phyloP scores from a whole-genome alignment of 495 filamentous ascomycete genomes.

The Podospora comata region DNA sequence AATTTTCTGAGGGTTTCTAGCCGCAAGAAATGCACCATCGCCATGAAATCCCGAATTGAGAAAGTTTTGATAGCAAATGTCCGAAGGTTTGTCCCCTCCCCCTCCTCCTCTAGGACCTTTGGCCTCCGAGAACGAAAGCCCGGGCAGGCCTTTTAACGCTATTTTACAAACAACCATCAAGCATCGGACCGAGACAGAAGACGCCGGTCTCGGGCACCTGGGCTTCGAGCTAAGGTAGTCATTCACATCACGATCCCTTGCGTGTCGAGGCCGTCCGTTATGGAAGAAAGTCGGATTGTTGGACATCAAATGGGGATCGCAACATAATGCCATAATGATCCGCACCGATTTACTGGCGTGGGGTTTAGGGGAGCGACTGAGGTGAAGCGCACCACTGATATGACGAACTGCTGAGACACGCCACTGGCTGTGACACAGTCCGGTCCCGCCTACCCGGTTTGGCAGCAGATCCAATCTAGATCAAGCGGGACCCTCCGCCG shows the following conservation, averaged over 20 bases:
- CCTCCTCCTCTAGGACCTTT: not conserved
- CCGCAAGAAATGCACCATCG: not conserved
- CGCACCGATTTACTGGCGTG: not conserved
- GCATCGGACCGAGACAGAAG: not conserved
- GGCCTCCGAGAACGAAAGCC: not conserved
- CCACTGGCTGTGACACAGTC: conserved; percentile 16
- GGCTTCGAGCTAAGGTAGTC: not conserved
- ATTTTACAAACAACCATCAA: not conserved
- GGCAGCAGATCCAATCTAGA: conserved; percentile 31
- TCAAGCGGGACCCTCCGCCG: conserved; percentile 23
- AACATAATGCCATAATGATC: not conserved
- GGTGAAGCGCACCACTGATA: not conserved
- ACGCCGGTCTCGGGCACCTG: not conserved
- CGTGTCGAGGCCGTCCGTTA: not conserved
- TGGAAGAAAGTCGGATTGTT: not conserved
- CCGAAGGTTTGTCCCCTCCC: not conserved
- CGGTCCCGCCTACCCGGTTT: conserved; percentile 27
- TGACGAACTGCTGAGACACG: conserved; percentile 4
- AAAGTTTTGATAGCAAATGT: not conserved
- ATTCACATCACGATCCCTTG: not conserved
- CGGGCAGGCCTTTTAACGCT: not conserved
- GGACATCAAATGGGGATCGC: not conserved
- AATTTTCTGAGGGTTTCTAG: not conserved
- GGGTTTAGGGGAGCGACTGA: too few relatives aligned
- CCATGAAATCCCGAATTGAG: not conserved